Conservation (phyloP, 371 early-diverging fungal species). For the Fennellomyces sp. region DNA sequence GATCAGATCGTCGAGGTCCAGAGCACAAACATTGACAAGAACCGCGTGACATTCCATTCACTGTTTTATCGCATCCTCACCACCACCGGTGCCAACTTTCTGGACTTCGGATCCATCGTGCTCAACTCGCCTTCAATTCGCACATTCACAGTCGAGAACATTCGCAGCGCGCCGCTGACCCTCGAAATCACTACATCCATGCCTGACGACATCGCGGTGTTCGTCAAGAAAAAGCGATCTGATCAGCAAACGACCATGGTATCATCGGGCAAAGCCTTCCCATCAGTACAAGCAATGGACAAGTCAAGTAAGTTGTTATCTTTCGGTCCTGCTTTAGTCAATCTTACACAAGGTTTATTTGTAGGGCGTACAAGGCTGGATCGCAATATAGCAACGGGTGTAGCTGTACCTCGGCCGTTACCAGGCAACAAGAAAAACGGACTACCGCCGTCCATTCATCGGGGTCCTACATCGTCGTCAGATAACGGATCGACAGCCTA, state of each 20-base stretch:
- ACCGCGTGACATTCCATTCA: conserved; percentile 95
- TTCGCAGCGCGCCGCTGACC: conserved; percentile 59
- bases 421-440: neutral
- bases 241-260: neutral
- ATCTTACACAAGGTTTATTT: neutral
- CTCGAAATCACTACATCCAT: conserved; percentile 70
- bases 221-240: conserved; percentile 35
- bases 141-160: conserved; percentile 86
- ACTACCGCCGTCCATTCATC: neutral
- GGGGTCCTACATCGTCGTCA: neutral
- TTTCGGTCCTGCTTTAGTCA: neutral
- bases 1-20: conserved; percentile 91
- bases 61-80: conserved; percentile 95
- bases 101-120: conserved; percentile 91
- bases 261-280: neutral
- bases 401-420: neutral
- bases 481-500: conserved; percentile 33
- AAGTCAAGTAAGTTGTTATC: conserved; percentile 3
- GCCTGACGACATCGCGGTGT: conserved; percentile 71
- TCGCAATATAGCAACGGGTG: conserved; percentile 2
- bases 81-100: conserved; percentile 86
- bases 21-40: conserved; percentile 94
- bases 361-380: neutral
- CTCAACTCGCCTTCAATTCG: conserved; percentile 83
- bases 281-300: neutral